Percentiles rank a stretch among this genome's conserved stretches.
Conservation (phyloP, 257 asterid species). For the Buddleja alternifolia region DNA sequence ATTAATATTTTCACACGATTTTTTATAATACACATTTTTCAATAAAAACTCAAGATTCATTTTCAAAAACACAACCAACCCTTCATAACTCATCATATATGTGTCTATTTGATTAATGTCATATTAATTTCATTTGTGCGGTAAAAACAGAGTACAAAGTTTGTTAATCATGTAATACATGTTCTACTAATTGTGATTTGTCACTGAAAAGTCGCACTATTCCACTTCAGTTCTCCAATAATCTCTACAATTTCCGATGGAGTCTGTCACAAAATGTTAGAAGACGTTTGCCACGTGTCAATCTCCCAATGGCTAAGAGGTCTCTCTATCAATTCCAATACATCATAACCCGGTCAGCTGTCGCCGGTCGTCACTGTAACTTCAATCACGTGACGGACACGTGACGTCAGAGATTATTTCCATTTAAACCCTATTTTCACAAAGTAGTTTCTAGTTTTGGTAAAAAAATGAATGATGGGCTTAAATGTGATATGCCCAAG, state of each 20-base stretch:
- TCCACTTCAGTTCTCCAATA: neutral
- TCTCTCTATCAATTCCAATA: constrained; percentile 31
- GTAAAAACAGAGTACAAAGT: no score
- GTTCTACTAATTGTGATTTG: no score
- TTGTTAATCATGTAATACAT: no score
- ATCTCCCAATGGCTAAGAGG: neutral
- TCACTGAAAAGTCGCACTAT: neutral
- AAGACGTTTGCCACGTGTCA: constrained; percentile 3
- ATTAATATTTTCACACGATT: no score
- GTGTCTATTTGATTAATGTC: no score
- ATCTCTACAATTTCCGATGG: constrained; percentile 4
- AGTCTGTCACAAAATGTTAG: neutral
- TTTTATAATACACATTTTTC: no score
- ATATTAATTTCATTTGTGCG: no score
- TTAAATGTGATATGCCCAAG: constrained; percentile 11
- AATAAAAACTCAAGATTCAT: no score
- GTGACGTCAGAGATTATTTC: constrained; percentile 31
- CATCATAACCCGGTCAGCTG: constrained; percentile 14
- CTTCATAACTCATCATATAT: no score
- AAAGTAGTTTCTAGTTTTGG: constrained; percentile 24
- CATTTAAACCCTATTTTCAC: neutral
- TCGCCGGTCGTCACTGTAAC: neutral
- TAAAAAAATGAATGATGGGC: neutral
- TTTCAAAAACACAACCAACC: no score
- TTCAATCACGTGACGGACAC: constrained; percentile 38